These are phyloP conservation scores for Chaetomium strumarium DNA, from an alignment of 2,329 filamentous ascomycete species.

Conservation along the genomic window DNA sequence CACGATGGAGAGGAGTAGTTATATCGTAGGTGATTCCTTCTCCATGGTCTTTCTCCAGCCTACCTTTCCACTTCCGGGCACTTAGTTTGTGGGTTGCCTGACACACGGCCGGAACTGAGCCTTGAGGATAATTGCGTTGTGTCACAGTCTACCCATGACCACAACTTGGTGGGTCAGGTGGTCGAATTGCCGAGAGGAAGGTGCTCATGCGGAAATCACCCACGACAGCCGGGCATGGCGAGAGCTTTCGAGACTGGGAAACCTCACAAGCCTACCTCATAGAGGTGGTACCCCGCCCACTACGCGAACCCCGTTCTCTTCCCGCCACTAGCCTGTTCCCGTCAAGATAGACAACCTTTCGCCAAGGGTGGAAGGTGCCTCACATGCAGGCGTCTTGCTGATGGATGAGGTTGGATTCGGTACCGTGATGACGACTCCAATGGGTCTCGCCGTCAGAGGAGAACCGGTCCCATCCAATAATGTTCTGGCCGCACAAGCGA, in stretches of 20 bases:
- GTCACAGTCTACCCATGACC: conserved; percentile 10
- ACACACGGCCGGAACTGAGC: neutral
- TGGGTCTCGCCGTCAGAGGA: conserved; percentile 18
- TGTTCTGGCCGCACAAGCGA: conserved; percentile 6
- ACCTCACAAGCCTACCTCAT: neutral
- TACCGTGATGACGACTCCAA: conserved; percentile 18
- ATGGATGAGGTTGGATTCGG: conserved; percentile 16
- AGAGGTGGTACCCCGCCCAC: neutral
- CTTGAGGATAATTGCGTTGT: conserved; percentile 13
- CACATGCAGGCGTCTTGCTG: conserved; percentile 6
- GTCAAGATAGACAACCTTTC: neutral
- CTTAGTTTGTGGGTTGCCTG: no score
- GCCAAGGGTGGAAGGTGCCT: conserved; percentile 7
- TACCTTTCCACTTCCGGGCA: no score
- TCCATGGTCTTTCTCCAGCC: no score
- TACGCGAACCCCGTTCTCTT: neutral
- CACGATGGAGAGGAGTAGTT: no score
- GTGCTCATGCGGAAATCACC: neutral
- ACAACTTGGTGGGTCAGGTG: conserved; percentile 8
- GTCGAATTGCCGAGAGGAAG: neutral
- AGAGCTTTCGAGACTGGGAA: neutral
- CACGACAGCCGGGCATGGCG: neutral
- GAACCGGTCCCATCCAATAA: conserved; percentile 17
- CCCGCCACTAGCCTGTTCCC: neutral
- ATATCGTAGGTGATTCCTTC: no score